phyloP scores from a whole-genome alignment of 768 basidiomycete species.

The Paxillus rubicundulus region DNA sequence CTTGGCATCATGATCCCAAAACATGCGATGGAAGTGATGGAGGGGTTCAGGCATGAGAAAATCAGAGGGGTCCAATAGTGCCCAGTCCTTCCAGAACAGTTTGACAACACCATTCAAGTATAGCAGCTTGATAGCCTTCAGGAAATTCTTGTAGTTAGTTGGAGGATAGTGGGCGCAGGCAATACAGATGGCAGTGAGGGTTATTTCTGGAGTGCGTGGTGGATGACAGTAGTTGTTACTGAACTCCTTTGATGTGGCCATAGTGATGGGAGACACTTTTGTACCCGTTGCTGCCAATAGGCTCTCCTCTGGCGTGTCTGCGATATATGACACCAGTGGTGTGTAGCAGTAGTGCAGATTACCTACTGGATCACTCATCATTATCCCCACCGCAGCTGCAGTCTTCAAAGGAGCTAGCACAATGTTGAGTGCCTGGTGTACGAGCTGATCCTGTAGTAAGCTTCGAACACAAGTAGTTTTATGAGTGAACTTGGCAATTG shows the following conservation, averaged over 20 bases:
- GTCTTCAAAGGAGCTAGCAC: slow-evolving; percentile 14
- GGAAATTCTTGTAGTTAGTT: slow-evolving; percentile 7
- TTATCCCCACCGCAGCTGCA: slow-evolving; percentile 14
- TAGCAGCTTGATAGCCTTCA: background rate
- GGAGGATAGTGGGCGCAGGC: background rate
- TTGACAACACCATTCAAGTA: slow-evolving; percentile 3
- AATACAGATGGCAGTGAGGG: slow-evolving; percentile 15
- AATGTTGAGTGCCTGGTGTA: slow-evolving; percentile 19
- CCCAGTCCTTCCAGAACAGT: slow-evolving; percentile 33
- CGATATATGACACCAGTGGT: slow-evolving; percentile 30
- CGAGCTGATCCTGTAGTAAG: slow-evolving; percentile 15
- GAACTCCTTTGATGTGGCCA: slow-evolving; percentile 29
- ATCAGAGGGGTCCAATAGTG: slow-evolving; percentile 29
- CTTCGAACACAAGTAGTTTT: slow-evolving; percentile 9
- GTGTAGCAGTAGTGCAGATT: slow-evolving; percentile 8
- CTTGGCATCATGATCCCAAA: slow-evolving; percentile 38
- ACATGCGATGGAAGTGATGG: slow-evolving; percentile 39
- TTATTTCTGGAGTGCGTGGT: slow-evolving; percentile 22
- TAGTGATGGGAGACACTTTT: slow-evolving; percentile 32
- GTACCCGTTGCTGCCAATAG: slow-evolving; percentile 2
- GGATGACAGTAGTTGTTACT: slow-evolving; percentile 29
- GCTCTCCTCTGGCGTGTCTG: slow-evolving; percentile 2
- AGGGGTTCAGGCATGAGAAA: slow-evolving; percentile 39
- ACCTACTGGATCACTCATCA: slow-evolving; percentile 24
- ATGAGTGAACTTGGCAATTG: slow-evolving; percentile 21